Base-by-base conservation (phyloP, 108 stramenopile genomes). In the Nitzschia putrida region DNA sequence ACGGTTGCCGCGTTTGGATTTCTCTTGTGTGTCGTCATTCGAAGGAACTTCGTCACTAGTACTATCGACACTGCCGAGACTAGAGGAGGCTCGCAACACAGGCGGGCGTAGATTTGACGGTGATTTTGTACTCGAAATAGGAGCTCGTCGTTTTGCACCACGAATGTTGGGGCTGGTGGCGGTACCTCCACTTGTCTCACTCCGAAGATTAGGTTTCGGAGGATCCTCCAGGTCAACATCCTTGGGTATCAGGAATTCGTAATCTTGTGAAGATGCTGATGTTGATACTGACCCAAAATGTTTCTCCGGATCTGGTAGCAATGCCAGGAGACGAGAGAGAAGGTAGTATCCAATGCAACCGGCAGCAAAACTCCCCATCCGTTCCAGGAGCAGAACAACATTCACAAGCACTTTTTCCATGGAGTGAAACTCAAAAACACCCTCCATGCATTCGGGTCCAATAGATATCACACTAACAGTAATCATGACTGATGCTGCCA, bases 281-380 rank as follows among this genome's bases (percentile, higher is more conserved):
- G n/a, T n/a, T n/a, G 21, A 13, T 55, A 3, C 18, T 7, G 54
- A 64, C 7, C 26, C 41, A 18, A 55, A 75, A n/a, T 72, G 57
- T n/a, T 53, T 75, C 54, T 92, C 83, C 9, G 91, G 91, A 64
- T 90, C 91, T 21, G 91, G 88, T 72, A 93, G 83, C 23, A 80
- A 76, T 54, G 60, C 81, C 25, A 76, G 16, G 9, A 69, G 43
- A 38, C 58, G 76, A 8, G 74, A 64, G 0, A 85, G 43, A 0
- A 72, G 26, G 0, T 72, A 71, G 57, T 82, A 85, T 8, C 60
- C 26, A 10, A 26, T 0, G 54, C 72, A 66, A 13, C 81, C 85
- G 0, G 71, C 3, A 0, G 22, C 60, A 58, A 79, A 77, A 51
- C 53, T 24, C 0, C 63, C 8, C 3, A 72, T 4, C 51, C 85